phyloP scores from a whole-genome alignment of 164 flowering plant species.

The Brasenia schreberi region DNA sequence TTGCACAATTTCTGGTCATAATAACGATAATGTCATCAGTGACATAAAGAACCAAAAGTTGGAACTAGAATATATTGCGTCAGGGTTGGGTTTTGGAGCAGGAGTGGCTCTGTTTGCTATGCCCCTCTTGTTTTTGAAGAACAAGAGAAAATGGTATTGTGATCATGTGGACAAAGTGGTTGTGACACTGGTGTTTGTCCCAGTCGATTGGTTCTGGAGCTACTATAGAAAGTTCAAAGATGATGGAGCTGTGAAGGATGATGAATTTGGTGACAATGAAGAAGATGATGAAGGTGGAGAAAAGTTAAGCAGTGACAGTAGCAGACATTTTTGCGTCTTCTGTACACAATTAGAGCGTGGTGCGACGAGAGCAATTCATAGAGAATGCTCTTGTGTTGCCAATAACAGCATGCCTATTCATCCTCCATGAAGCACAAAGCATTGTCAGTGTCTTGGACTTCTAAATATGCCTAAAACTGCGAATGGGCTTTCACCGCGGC shows the following conservation, averaged over 20 bases:
- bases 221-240: not conserved
- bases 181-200: constrained; percentile 13
- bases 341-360: constrained; percentile 48
- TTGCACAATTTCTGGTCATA: not conserved
- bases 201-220: constrained; percentile 13
- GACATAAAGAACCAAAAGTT: not conserved
- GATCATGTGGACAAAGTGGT: constrained; percentile 14
- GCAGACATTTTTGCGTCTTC: constrained; percentile 40
- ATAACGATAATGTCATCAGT: not conserved
- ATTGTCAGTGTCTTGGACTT: not conserved
- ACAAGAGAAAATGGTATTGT: constrained; percentile 27
- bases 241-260: constrained; percentile 8
- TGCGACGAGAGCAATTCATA: constrained; percentile 31
- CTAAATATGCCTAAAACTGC: not conserved
- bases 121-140: constrained; percentile 23
- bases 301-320: constrained; percentile 10
- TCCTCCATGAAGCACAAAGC: not conserved
- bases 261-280: constrained; percentile 16
- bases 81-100: constrained; percentile 37
- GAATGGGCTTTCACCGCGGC: not conserved
- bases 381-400: constrained; percentile 40
- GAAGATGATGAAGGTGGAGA: constrained; percentile 15
- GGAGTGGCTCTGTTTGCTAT: constrained; percentile 30
- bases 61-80: not conserved
- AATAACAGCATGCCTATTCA: not conserved